Base-by-base conservation (phyloP, 352 stramenopile species). In the Phytophthora agathidicida region DNA sequence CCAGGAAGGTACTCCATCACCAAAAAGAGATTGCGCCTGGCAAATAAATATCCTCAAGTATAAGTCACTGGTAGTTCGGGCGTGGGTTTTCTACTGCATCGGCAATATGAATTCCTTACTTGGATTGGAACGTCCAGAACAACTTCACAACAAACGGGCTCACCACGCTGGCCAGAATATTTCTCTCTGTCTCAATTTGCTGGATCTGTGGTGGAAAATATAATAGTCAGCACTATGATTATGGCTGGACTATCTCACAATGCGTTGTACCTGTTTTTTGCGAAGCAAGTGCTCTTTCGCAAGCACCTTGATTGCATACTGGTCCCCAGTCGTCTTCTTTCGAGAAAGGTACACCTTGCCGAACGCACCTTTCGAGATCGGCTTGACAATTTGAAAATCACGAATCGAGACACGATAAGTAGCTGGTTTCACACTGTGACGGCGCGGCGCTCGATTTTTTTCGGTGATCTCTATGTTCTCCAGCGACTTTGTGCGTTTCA, bases 81-180 rank as follows among this genome's bases (percentile, higher is more conserved):
- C 19, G 13, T 39, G 14, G n/a, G 31, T 19, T 48, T 43, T 23
- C 14, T 42, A 42, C 16, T 50, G 13, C 20, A 56, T 7, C 26
- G 10, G 23, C 45, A 42, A 24, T 5, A 66, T 45, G 46, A 26
- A 38, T 19, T 50, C 75, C 75, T 55, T 82, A 93, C 84, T 85
- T 90, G 24, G 80, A 92, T 72, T 97, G 89, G 51, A 97, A 97
- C 5, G 86, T 93, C 80, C 87, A 96, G 49, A 94, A 96, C 4
- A 97, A 64, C 62, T 95, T 96, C 16, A 97, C 90, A 22, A 97
- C 87, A 41, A 96, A 97, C 22, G 90, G 90, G 46, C 89, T 96
- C 48, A 95, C 69, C 8, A 96, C 86, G 46, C 69, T 89, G 10
- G 90, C 82, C 49, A 97, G 60, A 36, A 97, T 94, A 52, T 96